Evolutionary conservation across 805 yeast species (phyloP).

Genomic region (Metschnikowia dekortorum): DNA sequence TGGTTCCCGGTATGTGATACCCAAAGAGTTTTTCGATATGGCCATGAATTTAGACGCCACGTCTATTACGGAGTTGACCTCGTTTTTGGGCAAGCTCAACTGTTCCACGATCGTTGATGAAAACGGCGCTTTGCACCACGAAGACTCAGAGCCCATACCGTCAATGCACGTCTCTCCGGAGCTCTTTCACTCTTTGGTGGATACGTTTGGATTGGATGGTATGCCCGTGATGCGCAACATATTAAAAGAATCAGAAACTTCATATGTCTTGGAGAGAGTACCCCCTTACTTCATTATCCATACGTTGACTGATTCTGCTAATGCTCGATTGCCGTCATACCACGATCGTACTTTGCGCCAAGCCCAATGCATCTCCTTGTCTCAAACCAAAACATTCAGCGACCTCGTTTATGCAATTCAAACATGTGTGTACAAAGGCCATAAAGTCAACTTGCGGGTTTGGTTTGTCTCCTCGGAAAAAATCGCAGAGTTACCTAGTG

Average conservation of each 20-base stretch:
- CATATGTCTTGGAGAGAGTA: slow-evolving; percentile 28
- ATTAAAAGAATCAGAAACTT: slow-evolving; percentile 24
- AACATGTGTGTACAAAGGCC: slow-evolving; percentile 18
- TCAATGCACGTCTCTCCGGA: slow-evolving; percentile 35
- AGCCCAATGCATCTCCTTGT: slow-evolving; percentile 18
- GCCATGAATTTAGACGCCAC: slow-evolving; percentile 28
- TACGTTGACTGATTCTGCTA: slow-evolving; percentile 20
- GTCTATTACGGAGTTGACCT: slow-evolving; percentile 24
- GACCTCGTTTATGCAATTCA: slow-evolving; percentile 29
- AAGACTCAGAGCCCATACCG: slow-evolving; percentile 16
- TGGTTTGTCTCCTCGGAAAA: slow-evolving; percentile 33
- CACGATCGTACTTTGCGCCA: slow-evolving; percentile 7
- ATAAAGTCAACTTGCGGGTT: slow-evolving; percentile 22
- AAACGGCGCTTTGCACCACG: slow-evolving; percentile 39
- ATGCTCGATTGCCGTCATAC: not conserved
- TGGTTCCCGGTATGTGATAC: slow-evolving; percentile 45
- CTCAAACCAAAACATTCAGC: slow-evolving; percentile 32
- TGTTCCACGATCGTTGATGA: slow-evolving; percentile 41
- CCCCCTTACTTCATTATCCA: slow-evolving; percentile 38
- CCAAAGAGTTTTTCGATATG: slow-evolving; percentile 40
- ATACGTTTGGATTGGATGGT: slow-evolving; percentile 53
- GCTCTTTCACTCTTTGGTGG: slow-evolving; percentile 40
- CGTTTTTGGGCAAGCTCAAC: slow-evolving; percentile 45
- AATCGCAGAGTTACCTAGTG: slow-evolving; percentile 20
- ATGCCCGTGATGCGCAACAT: slow-evolving; percentile 31